Conservation (phyloP, 2,329 filamentous ascomycete genomes). For the Podosphaera fusca region DNA sequence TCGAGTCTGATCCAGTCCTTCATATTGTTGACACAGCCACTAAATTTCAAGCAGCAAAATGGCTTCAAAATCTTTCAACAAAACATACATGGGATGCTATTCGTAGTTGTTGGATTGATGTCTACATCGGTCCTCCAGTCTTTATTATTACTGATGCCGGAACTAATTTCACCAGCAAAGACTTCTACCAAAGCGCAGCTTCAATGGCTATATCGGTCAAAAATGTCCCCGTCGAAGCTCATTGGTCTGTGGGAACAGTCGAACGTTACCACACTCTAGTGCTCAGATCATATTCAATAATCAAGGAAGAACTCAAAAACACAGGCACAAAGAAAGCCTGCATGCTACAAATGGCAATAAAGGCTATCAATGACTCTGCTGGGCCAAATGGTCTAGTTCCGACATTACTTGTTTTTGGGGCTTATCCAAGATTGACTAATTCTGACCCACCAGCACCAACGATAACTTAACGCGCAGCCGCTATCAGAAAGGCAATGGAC, state of each 20-base stretch:
- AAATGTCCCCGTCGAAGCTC: background rate
- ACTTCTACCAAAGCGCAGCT: background rate
- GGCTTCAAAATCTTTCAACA: background rate
- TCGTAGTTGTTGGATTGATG: background rate
- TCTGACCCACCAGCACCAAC: background rate
- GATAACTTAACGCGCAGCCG: background rate
- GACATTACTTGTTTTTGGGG: background rate
- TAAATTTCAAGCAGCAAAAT: background rate
- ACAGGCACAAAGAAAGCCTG: background rate
- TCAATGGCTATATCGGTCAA: background rate
- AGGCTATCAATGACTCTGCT: background rate
- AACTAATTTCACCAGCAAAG: background rate
- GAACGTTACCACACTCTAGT: background rate
- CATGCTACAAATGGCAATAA: constrained; percentile 1
- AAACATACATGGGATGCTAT: background rate
- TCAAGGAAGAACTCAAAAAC: background rate
- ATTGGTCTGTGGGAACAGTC: background rate
- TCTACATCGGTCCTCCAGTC: background rate
- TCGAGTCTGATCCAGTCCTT: background rate
- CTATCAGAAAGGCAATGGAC: constrained; percentile 4
- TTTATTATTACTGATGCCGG: background rate
- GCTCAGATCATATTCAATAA: background rate
- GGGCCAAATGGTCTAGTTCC: background rate
- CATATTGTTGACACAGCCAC: background rate
- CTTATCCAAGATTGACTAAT: background rate